Evolutionary conservation across 176 grass and related monocot genomes (phyloP), one percentile per base, ranked within the genome.

Genomic region (Elymus sibiricus): DNA sequence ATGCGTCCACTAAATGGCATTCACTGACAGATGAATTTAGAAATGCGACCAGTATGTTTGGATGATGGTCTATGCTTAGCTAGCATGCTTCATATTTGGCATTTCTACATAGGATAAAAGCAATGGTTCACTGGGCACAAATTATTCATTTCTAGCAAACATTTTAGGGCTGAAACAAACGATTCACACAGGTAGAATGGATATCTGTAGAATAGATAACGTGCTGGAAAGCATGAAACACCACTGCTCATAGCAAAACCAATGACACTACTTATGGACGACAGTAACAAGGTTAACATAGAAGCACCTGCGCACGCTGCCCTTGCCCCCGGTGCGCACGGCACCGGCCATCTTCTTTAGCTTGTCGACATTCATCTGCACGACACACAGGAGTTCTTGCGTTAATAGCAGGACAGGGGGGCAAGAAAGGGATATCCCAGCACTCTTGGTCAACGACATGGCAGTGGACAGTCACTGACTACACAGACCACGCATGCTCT

Each of bases 311-410:
- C 92, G 92, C 74, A 94, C 80, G 86, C 89, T 94, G 37, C 92
- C 92, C 90, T 94, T 94, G 67, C 92, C 92, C 7, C 92, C 92
- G 0, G 92, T 94, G 89, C 92, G 92, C 78, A 94, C 92, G 2
- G 92, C 89, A 38, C 89, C 86, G 5, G 92, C 92, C 92, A 94
- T 94, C 86, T 89, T 94, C 86, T 80, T 87, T n/a, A 94, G 92
- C 89, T 81, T 94, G 35, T 91, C 92, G 17, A 87, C 90, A 71
- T 94, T 78, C 92, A 94, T 94, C 92, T 94, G 89, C 28, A 78
- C 2, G 19, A 63, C 0, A 53, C 5, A 27, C 3, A 13, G 3
- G 4, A 13, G 7, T 0, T 1, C 0, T 5, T 6, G 26, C 40
- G 17, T 75, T 51, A 47, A n/a, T 28, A 74, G 19, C 0, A 12